A percentile compares a stretch with the other conserved stretches of the same genome.
These are phyloP conservation scores for Tulasnella calospora DNA, from an alignment of 768 basidiomycete species.

Conservation along the genomic window DNA sequence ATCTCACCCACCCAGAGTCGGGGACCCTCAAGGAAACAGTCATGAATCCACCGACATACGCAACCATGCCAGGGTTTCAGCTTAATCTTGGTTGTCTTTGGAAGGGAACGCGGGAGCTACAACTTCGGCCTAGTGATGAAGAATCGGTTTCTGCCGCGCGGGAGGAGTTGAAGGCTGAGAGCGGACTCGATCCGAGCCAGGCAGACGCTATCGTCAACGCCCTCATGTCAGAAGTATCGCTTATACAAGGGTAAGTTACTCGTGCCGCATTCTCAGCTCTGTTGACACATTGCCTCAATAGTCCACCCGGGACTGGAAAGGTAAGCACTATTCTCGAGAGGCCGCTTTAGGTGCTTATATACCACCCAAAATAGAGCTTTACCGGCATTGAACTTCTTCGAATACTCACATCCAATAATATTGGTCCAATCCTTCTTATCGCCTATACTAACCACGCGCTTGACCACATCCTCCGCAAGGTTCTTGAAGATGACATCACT, in stretches of 20 bases:
- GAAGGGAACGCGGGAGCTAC: conserved; percentile 37
- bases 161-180: conserved; percentile 38
- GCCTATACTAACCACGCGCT: conserved; percentile 77
- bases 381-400: conserved; percentile 67
- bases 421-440: conserved; percentile 53
- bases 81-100: conserved; percentile 56
- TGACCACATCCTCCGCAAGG: conserved; percentile 62
- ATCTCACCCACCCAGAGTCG: conserved; percentile 45
- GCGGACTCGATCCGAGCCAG: conserved; percentile 67
- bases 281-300: conserved; percentile 49
- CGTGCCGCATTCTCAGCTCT: not conserved
- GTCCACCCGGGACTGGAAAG: conserved; percentile 78
- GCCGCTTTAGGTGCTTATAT: not conserved
- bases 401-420: conserved; percentile 51
- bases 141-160: conserved; percentile 48
- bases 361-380: conserved; percentile 45
- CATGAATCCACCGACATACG: conserved; percentile 53
- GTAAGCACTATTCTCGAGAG: conserved; percentile 35
- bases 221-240: conserved; percentile 53
- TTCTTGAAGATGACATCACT: conserved; percentile 63
- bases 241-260: conserved; percentile 63
- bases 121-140: conserved; percentile 40
- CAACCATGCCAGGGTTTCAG: conserved; percentile 49
- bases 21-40: conserved; percentile 26
- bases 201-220: conserved; percentile 62